phyloP scores from a whole-genome alignment of 352 stramenopile genomes.

The Thalassiosira hispida region DNA sequence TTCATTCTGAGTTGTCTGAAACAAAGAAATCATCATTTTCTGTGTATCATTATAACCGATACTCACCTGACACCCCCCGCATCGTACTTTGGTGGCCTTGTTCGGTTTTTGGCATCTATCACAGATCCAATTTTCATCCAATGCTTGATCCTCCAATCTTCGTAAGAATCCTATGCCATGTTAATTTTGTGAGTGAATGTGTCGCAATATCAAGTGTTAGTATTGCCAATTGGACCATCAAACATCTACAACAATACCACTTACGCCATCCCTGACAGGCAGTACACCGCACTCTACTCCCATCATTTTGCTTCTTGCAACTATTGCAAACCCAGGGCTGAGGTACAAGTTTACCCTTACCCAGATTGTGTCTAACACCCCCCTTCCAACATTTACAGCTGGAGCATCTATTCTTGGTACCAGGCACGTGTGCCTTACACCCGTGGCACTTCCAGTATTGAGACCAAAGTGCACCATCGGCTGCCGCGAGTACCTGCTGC shows the following conservation, averaged over 20 bases:
- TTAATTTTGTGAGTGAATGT: no score
- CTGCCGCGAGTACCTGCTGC: not conserved
- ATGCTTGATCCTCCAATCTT: not conserved
- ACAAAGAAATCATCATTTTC: not conserved
- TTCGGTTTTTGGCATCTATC: conserved; percentile 11
- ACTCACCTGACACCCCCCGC: conserved; percentile 17
- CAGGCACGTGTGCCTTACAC: not conserved
- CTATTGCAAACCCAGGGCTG: conserved; percentile 10
- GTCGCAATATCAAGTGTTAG: not conserved
- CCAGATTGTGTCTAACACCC: not conserved
- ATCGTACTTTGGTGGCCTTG: conserved; percentile 14
- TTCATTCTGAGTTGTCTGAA: no score
- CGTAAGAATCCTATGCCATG: no score
- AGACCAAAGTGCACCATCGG: not conserved
- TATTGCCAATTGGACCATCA: not conserved
- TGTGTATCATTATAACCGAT: not conserved
- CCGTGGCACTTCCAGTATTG: not conserved
- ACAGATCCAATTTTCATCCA: conserved; percentile 5
- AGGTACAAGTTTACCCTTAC: not conserved
- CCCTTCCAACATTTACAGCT: conserved; percentile 3
- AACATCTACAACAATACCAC: not conserved
- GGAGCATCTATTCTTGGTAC: not conserved
- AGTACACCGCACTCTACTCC: conserved; percentile 20
- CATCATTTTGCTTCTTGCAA: conserved; percentile 17
- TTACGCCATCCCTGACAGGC: conserved; percentile 14